A percentile compares a stretch with the other conserved stretches of the same genome.
phyloP scores from a whole-genome alignment of 169 alveolate species.

The Babesia microti region DNA sequence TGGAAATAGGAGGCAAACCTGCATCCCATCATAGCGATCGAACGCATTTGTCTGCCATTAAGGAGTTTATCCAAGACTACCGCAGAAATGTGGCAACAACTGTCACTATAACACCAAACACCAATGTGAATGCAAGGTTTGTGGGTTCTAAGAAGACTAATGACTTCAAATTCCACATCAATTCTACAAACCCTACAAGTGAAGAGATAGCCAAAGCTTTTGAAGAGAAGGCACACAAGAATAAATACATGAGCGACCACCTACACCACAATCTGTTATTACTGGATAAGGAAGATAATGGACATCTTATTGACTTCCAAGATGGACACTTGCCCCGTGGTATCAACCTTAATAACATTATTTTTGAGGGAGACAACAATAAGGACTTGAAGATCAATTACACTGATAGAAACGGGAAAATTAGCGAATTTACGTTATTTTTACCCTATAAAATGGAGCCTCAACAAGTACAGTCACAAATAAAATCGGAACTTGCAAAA shows the following conservation, averaged over 20 bases:
- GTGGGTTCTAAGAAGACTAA: slow-evolving; percentile 18
- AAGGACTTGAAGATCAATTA: slow-evolving; percentile 23
- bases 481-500: slow-evolving; percentile 16
- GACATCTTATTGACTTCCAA: slow-evolving; percentile 23
- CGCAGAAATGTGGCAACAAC: slow-evolving; percentile 11
- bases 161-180: slow-evolving; percentile 15
- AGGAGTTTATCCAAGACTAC: slow-evolving; percentile 39
- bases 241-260: slow-evolving; percentile 20
- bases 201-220: slow-evolving; percentile 22
- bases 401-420: slow-evolving; percentile 28
- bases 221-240: slow-evolving; percentile 27
- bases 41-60: slow-evolving; percentile 10
- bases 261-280: too few species aligned
- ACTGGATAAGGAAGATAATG: slow-evolving; percentile 11
- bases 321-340: slow-evolving; percentile 43
- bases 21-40: slow-evolving; percentile 15
- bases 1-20: slow-evolving; percentile 7
- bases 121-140: slow-evolving; percentile 24
- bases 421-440: slow-evolving; percentile 10
- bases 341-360: slow-evolving; percentile 24
- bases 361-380: slow-evolving; percentile 37
- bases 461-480: slow-evolving; percentile 21
- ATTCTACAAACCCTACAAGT: slow-evolving; percentile 29
- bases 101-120: slow-evolving; percentile 13
- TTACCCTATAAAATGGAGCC: slow-evolving; percentile 33